Conservation (phyloP, 306 rosid genomes). For the Acacia crassicarpa region DNA sequence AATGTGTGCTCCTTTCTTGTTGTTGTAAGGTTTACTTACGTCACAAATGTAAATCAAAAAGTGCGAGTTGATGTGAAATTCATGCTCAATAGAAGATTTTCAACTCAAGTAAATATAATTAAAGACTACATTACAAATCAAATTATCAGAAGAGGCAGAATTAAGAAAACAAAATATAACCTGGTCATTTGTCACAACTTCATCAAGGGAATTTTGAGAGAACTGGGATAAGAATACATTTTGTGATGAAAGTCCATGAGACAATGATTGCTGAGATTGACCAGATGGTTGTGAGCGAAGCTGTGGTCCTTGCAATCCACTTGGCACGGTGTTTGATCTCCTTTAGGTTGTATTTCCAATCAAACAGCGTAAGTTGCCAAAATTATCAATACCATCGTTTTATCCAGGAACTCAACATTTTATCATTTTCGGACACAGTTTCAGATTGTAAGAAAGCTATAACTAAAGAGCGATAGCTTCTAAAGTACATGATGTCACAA, state of each 20-base stretch:
- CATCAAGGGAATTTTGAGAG: constrained; percentile 81
- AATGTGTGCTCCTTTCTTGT: constrained; percentile 1
- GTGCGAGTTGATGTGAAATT: background rate
- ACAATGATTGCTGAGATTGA: constrained; percentile 78
- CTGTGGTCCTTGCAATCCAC: constrained; percentile 78
- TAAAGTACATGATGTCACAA: background rate
- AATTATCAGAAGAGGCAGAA: background rate
- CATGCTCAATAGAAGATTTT: background rate
- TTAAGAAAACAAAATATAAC: constrained; percentile 40
- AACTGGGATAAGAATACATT: constrained; percentile 74
- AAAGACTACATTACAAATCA: background rate
- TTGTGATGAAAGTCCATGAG: constrained; percentile 88
- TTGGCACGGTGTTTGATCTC: constrained; percentile 47
- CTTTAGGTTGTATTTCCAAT: constrained; percentile 36
- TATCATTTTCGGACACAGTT: background rate
- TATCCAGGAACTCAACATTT: background rate
- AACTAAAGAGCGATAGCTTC: background rate
- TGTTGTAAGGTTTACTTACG: background rate
- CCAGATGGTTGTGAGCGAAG: constrained; percentile 64
- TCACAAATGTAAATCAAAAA: constrained; percentile 5
- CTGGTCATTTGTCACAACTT: constrained; percentile 72
- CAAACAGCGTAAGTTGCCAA: constrained; percentile 11
- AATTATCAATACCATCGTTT: background rate
- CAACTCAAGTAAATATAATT: constrained; percentile 3
- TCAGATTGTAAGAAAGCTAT: background rate